Base-by-base conservation (phyloP, 306 rosid species). In the Lathyrus oleraceus region DNA sequence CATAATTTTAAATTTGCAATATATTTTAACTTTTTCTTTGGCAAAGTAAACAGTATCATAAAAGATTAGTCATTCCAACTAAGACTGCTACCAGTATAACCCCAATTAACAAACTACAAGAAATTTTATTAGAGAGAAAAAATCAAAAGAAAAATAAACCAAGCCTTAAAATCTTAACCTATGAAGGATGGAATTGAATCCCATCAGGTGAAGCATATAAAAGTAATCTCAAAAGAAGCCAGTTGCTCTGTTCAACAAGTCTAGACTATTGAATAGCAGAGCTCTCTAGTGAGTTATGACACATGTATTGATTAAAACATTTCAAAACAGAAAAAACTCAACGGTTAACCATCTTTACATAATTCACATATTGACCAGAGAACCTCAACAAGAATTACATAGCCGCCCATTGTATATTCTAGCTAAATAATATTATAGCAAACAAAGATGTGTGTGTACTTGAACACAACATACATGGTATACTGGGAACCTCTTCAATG, bases 231-330 rank as follows among this genome's bases (percentile, higher is more conserved):
- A 44, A 44, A 44, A 44, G 49, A 44, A 5, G 60, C 25, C 60
- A 53, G 38, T 56, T 57, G 39, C 63, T 57, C 51, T 65, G 44
- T 53, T 61, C 70, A 66, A 0, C 32, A 13, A 67, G 36, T 58
- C 43, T 42, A 28, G 45, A 16, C 47, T 45, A 61, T 45, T 32
- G 49, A 32, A 21, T 16, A 27, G 64, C 40, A 61, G n/a, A 20
- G 23, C 79, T 63, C 68, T 17, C 20, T 53, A 10, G 21, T 53
- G 59, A 52, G 28, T 1, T 63, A 73, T 81, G 79, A 73, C 70
- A 74, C 82, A 74, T 38, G 8, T 32, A 10, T 61, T 5, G 82
- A 72, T 74, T 76, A 74, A 65, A 59, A 21, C 62, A 59, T 38
- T 1, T 10, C 10, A 3, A 27, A 42, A 40, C 17, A 42, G 54